phyloP scores from a whole-genome alignment of 2,329 filamentous ascomycete genomes.

The Claviceps purpurea region DNA sequence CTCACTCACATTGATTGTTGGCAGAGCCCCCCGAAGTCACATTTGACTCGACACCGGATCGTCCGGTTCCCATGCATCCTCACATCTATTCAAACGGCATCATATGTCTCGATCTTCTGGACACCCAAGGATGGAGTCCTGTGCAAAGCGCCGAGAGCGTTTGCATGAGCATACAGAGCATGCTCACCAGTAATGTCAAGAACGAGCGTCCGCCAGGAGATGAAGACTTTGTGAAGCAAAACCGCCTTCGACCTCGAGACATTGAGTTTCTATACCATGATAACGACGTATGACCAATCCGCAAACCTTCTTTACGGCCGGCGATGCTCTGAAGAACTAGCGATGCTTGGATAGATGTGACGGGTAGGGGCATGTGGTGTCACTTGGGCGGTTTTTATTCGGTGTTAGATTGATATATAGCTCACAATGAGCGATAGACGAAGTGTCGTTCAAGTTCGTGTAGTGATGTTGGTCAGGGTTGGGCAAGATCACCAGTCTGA shows the following conservation, averaged over 20 bases:
- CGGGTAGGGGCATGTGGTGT: neutral
- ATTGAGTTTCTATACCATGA: conserved; percentile 94
- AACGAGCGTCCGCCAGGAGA: conserved; percentile 85
- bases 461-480: no score
- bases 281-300: conserved; percentile 48
- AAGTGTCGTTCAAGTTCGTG: neutral
- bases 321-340: neutral
- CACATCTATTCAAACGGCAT: conserved; percentile 98
- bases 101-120: conserved; percentile 90
- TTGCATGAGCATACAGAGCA: conserved; percentile 94
- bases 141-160: conserved; percentile 96
- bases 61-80: conserved; percentile 80
- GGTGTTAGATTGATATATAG: neutral
- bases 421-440: neutral
- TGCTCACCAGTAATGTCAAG: conserved; percentile 90
- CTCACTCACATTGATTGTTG: neutral
- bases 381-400: neutral
- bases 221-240: conserved; percentile 73
- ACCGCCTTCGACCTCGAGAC: conserved; percentile 68
- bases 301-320: neutral
- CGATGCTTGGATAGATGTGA: neutral
- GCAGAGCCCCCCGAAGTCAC: conserved; percentile 89
- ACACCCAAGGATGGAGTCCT: conserved; percentile 80
- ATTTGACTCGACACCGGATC: conserved; percentile 54
- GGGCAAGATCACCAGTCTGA: no score